These are phyloP conservation scores for Malassezia vespertilionis DNA, from an alignment of 1,284 basidiomycete species.

Conservation along the genomic window DNA sequence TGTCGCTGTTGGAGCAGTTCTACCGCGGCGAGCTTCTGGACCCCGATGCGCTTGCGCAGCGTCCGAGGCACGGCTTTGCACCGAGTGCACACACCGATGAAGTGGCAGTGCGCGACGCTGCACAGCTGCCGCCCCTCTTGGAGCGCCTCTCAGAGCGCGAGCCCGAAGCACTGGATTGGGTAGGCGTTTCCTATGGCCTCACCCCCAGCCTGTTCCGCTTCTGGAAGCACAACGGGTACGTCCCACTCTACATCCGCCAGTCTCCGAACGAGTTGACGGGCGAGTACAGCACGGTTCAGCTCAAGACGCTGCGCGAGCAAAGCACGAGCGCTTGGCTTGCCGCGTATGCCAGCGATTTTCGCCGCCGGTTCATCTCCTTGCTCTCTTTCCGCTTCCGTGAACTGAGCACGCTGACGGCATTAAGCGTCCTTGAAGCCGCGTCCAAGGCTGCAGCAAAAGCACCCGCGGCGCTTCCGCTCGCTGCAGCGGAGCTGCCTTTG, in stretches of 20 bases:
- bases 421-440: conserved; percentile 78
- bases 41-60: conserved; percentile 49
- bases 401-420: conserved; percentile 71
- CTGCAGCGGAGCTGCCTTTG: conserved; percentile 61
- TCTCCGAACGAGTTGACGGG: conserved; percentile 89
- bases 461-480: conserved; percentile 20
- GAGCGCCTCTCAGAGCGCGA: conserved; percentile 79
- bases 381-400: conserved; percentile 91
- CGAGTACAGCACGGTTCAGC: conserved; percentile 90
- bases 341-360: conserved; percentile 88
- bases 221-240: conserved; percentile 87
- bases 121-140: conserved; percentile 81
- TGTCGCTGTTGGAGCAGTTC: conserved; percentile 76
- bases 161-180: conserved; percentile 82
- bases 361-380: conserved; percentile 74
- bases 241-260: conserved; percentile 85
- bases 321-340: conserved; percentile 60
- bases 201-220: conserved; percentile 82
- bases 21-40: conserved; percentile 80
- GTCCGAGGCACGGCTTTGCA: neutral
- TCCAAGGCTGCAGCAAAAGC: conserved; percentile 31
- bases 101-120: conserved; percentile 60
- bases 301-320: conserved; percentile 52
- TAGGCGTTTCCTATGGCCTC: conserved; percentile 91
- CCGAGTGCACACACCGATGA: conserved; percentile 25